Base-by-base conservation (phyloP, 2,329 filamentous ascomycete species). In the Diaporthe sp. region DNA sequence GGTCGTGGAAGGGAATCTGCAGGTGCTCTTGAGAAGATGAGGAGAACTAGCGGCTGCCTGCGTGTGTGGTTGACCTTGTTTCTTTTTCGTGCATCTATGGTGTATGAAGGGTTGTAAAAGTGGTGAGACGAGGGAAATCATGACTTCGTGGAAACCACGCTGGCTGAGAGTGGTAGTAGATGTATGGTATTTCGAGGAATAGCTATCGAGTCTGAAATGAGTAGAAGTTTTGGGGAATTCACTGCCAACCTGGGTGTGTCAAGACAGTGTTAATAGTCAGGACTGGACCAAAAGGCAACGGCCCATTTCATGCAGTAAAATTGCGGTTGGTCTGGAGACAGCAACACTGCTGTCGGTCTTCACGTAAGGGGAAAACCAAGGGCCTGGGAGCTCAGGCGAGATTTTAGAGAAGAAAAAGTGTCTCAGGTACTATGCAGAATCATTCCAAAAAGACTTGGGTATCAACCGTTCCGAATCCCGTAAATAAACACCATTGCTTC, bases 391-490 rank as follows among this genome's bases (percentile, higher is more conserved):
- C 34, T 42, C 46, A 39, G 31, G 22, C 34, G n/a, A 25, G 13
- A n/a, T 3, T 51, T 9, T 13, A 3, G 28, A 68, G 44, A 19
- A 42, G 37, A 42, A 39, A 1, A 72, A 25, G 5, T 44, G 17
- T 31, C n/a, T 44, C 13, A 34, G 70, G 28, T 3, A 25, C 25
- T 22, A 31, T 34, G 49, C 49, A 57, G 6, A 42, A 17, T 42
- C 9, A 59, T 44, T 42, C 13, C 67, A 65, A 68, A 34, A 34
- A 39, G 6, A 51, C 12, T n/a, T 28, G 74, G 74, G 75, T 77
- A 76, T 77, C 75, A 72, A 44, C 61, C 61, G 25, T 69, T n/a
- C 19, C n/a, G 15, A 72, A 37, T 65, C 25, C 44, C 59, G 28
- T 44, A n/a, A 31, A 19, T 7, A 67, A 73, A 49, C 22, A 4